Base-by-base conservation (phyloP, 768 basidiomycete species). In the Boletus sensibilis region DNA sequence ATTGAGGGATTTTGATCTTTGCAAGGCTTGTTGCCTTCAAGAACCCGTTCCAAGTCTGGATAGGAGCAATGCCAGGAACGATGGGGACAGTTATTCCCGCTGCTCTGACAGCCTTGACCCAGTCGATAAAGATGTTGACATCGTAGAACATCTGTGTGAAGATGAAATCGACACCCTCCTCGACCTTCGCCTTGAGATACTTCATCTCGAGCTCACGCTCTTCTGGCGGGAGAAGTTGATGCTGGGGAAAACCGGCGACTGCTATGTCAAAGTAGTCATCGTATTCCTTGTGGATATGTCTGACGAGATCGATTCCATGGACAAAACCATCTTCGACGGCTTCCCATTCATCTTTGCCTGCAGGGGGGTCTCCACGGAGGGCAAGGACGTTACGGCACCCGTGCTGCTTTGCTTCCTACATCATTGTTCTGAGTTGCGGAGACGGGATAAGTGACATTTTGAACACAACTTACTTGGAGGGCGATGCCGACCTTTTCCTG, bases 81-180 rank as follows among this genome's bases (percentile, higher is more conserved):
- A 96, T 90, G 18, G 94, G 94, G 29, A 94, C 78, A 2, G 86
- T 90, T 69, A 95, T 94, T 8, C 93, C 94, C 0, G 88, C 91
- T 12, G 79, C 89, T 55, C 94, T 84, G 33, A 93, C 84, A 42
- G 83, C 77, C 58, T 84, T 85, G 39, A 91, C 94, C 97, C 97
- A 99, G 48, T 80, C 78, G 66, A 97, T 85, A 76, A 99, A 98
- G 64, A 98, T 68, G 34, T 92, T 82, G 46, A 88, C 86, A 64
- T 97, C 95, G 75, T 95, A 97, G 77, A 98, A 98, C 92, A 98
- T 94, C 73, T 98, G 95, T 0, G 95, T 97, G 78, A 98, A 97
- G 73, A 98, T 97, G 75, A 96, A 92, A 69, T 85, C 81, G 58
- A 87, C 90, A 38, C 95, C 94, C 11, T 86, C 90, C 60, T 96